These are phyloP conservation scores for Nakazawaea holstii DNA, from an alignment of 805 yeast species.

Conservation along the genomic window DNA sequence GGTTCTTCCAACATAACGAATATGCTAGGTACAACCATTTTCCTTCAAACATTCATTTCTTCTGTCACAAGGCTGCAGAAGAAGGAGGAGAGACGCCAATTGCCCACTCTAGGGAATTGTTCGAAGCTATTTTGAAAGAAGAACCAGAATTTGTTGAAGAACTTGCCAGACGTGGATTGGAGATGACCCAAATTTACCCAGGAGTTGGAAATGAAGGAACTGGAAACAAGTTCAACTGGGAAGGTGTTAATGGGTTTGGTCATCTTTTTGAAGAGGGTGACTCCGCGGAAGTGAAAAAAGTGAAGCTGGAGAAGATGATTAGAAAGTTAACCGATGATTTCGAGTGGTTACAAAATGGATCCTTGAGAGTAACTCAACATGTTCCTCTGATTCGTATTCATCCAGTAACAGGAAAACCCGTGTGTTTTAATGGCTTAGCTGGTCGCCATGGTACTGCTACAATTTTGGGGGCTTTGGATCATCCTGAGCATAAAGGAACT, in stretches of 20 bases:
- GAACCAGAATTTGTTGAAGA: constrained; percentile 20
- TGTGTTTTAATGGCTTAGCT: constrained; percentile 5
- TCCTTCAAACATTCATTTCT: constrained; percentile 23
- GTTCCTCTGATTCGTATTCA: constrained; percentile 7
- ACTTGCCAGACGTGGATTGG: constrained; percentile 20
- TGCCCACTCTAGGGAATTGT: constrained; percentile 28
- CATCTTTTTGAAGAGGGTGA: constrained; percentile 20
- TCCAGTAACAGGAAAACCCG: constrained; percentile 5
- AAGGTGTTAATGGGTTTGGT: constrained; percentile 27
- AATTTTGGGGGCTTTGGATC: neutral
- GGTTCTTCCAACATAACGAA: constrained; percentile 28
- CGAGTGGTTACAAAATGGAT: constrained; percentile 21
- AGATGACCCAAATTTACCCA: constrained; percentile 24
- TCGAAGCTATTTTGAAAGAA: constrained; percentile 15
- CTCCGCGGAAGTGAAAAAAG: constrained; percentile 19
- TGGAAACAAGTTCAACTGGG: constrained; percentile 18
- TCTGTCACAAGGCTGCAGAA: constrained; percentile 18
- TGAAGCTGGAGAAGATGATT: constrained; percentile 21
- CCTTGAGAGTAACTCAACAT: constrained; percentile 23
- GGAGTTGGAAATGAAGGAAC: constrained; percentile 14
- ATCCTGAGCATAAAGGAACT: neutral
- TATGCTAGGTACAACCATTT: constrained; percentile 24
- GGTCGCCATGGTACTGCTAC: neutral
- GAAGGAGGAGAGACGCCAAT: constrained; percentile 30
- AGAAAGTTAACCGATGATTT: constrained; percentile 21